These are phyloP conservation scores for Smithsoniella earleae DNA, from an alignment of 163 green algal genomes.

Conservation along the genomic window DNA sequence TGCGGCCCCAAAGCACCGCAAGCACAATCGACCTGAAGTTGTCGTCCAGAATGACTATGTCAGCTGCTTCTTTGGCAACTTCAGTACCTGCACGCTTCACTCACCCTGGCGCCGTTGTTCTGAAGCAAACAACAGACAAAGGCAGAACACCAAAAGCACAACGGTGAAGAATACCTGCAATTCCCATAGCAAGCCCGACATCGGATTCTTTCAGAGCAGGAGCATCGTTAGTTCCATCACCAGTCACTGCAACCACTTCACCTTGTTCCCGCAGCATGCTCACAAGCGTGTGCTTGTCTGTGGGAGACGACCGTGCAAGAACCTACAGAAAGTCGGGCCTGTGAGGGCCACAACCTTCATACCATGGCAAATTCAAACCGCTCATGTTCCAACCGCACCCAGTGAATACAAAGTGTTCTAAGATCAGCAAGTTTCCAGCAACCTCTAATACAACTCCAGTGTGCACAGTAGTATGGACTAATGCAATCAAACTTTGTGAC, in stretches of 20 bases:
- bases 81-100: conserved; percentile 65
- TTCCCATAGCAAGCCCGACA: conserved; percentile 93
- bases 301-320: conserved; percentile 76
- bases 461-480: too few relatives aligned
- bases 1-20: conserved; percentile 85
- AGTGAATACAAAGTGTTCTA: too few relatives aligned
- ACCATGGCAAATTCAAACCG: too few relatives aligned
- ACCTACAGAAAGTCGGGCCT: conserved; percentile 75
- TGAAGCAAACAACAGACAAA: too few relatives aligned
- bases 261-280: conserved; percentile 67
- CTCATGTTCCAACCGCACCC: too few relatives aligned
- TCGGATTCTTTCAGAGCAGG: conserved; percentile 91
- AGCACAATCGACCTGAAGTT: conserved; percentile 92
- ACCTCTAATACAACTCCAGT: too few relatives aligned
- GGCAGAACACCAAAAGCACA: conserved; percentile 30
- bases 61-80: conserved; percentile 90
- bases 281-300: conserved; percentile 87
- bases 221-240: conserved; percentile 94
- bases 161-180: conserved; percentile 46
- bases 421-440: too few relatives aligned
- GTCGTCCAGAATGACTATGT: conserved; percentile 98
- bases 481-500: too few relatives aligned
- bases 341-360: too few relatives aligned
- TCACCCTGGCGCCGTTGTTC: too few relatives aligned
- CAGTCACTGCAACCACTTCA: conserved; percentile 80